phyloP scores from a whole-genome alignment of 352 stramenopile genomes.

The Phytophthora citricola region DNA sequence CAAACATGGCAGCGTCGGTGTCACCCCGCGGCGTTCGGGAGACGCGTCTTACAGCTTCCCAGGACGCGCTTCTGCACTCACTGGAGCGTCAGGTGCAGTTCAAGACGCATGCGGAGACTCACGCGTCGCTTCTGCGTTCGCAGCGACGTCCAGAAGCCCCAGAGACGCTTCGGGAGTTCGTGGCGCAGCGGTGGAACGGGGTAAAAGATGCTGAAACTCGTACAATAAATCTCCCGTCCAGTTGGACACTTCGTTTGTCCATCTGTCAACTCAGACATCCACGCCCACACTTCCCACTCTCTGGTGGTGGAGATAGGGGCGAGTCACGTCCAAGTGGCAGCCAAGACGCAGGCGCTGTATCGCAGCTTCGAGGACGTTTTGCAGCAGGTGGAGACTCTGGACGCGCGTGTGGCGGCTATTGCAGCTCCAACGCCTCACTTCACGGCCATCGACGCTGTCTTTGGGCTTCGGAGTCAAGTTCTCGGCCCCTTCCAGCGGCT shows the following conservation, averaged over 20 bases:
- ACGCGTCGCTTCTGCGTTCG: constrained; percentile 46
- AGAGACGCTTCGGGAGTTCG: constrained; percentile 55
- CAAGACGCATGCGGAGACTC: constrained; percentile 50
- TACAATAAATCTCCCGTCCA: not conserved
- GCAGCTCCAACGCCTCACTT: constrained; percentile 78
- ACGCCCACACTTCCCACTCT: constrained; percentile 67
- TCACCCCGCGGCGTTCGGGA: constrained; percentile 41
- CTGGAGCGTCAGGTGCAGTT: constrained; percentile 72
- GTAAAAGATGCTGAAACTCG: too few species aligned
- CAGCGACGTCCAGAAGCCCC: constrained; percentile 21
- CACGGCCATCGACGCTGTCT: constrained; percentile 61
- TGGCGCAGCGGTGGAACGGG: constrained; percentile 15
- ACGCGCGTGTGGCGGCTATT: constrained; percentile 67
- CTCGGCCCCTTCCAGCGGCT: constrained; percentile 39
- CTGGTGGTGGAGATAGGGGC: constrained; percentile 83
- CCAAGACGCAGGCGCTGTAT: constrained; percentile 80
- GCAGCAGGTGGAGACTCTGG: constrained; percentile 68
- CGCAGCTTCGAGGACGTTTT: constrained; percentile 76
- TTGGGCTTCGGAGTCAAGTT: constrained; percentile 81
- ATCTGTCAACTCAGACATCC: constrained; percentile 38
- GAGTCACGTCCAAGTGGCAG: constrained; percentile 78
- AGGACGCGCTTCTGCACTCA: constrained; percentile 60
- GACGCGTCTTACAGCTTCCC: constrained; percentile 48
- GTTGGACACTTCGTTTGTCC: constrained; percentile 33
- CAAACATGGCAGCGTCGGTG: constrained; percentile 2